Evolutionary conservation across 495 filamentous ascomycete species (phyloP).

Genomic region (Usnea hakonensis): DNA sequence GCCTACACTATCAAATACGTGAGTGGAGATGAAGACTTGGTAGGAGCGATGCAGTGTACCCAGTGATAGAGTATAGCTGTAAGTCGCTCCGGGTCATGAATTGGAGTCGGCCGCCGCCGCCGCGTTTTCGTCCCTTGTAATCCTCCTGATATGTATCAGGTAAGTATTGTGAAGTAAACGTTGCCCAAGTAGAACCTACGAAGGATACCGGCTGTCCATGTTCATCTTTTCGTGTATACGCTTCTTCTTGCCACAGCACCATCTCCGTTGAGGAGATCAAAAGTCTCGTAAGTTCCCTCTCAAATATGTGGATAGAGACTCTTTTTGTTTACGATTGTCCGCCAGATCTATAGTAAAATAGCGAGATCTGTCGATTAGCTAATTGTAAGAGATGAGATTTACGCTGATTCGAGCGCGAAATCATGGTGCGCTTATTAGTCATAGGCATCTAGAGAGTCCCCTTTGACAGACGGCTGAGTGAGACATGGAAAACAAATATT

Average conservation of each 20-base stretch:
- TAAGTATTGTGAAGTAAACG: neutral
- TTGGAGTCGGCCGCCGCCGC: neutral
- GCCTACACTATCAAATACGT: constrained; percentile 12
- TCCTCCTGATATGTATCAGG: neutral
- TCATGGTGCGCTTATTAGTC: neutral
- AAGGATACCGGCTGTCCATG: constrained; percentile 12
- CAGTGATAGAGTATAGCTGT: constrained; percentile 15
- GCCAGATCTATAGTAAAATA: neutral
- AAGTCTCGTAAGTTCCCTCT: neutral
- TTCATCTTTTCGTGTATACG: constrained; percentile 17
- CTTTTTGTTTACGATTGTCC: neutral
- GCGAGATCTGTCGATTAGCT: neutral
- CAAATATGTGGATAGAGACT: neutral
- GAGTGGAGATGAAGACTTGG: neutral
- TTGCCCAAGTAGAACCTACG: neutral
- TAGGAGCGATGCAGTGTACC: neutral
- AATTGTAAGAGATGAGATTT: neutral
- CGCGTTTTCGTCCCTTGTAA: constrained; percentile 6
- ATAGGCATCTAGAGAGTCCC: too few species aligned
- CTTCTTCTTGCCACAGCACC: constrained; percentile 17
- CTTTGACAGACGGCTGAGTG: too few species aligned
- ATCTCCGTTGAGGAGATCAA: neutral
- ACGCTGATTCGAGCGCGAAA: neutral
- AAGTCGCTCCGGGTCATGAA: constrained; percentile 11
- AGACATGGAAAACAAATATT: too few species aligned